Conservation (phyloP, 2,329 filamentous ascomycete species). For the Rachicladosporium sp. region DNA sequence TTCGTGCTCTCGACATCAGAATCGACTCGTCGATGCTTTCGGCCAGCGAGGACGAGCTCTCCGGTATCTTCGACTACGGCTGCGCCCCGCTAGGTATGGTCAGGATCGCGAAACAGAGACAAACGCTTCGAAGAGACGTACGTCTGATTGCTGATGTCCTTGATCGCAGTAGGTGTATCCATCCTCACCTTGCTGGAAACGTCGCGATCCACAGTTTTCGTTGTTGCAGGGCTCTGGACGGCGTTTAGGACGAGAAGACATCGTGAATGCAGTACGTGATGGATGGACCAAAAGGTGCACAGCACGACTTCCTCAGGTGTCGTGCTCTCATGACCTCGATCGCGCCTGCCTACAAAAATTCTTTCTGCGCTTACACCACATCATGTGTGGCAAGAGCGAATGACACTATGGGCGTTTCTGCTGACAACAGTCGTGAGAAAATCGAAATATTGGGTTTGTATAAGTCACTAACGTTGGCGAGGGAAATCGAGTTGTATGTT, state of each 20-base stretch:
- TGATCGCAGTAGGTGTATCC: conserved; percentile 68
- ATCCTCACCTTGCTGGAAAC: conserved; percentile 58
- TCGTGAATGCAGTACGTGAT: not conserved
- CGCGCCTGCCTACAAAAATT: too few species aligned
- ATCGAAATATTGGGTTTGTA: too few species aligned
- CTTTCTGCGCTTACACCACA: too few species aligned
- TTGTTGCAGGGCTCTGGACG: conserved; percentile 15
- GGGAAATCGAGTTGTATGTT: too few species aligned
- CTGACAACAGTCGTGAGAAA: too few species aligned
- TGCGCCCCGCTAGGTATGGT: conserved; percentile 15
- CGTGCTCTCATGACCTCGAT: too few species aligned
- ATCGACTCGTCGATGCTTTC: conserved; percentile 15
- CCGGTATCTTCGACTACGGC: conserved; percentile 22
- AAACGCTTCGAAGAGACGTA: conserved; percentile 23
- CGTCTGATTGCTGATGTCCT: conserved; percentile 62
- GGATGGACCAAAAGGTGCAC: too few species aligned
- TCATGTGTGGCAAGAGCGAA: too few species aligned
- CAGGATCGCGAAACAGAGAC: not conserved
- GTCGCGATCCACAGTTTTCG: conserved; percentile 54
- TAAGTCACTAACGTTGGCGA: conserved; percentile 25
- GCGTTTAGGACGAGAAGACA: conserved; percentile 3
- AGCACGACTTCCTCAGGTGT: too few species aligned
- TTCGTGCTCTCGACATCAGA: conserved; percentile 18
- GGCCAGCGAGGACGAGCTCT: conserved; percentile 17
- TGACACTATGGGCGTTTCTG: too few species aligned